Conservation (phyloP, 2,329 filamentous ascomycete genomes). For the Hawksworthiomyces lignivorus region DNA sequence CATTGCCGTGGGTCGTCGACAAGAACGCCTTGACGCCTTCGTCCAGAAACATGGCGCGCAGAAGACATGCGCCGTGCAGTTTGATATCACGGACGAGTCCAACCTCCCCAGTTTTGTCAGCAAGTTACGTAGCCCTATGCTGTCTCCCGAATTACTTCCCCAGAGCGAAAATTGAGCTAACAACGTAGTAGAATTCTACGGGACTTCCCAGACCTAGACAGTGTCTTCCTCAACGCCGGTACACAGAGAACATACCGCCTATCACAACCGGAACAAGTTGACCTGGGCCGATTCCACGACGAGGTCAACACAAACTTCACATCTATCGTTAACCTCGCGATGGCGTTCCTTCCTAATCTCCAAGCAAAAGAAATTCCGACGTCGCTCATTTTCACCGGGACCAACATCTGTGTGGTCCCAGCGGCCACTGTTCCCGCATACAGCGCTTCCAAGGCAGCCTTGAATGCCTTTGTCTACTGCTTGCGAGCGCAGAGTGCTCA, state of each 20-base stretch:
- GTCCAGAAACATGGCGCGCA: too few relatives aligned
- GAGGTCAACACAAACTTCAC: slow-evolving; percentile 35
- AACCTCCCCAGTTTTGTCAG: too few relatives aligned
- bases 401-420: slow-evolving; percentile 32
- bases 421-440: slow-evolving; percentile 29
- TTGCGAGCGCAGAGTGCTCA: slow-evolving; percentile 22
- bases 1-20: too few relatives aligned
- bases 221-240: slow-evolving; percentile 39
- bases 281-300: slow-evolving; percentile 24
- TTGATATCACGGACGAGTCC: too few relatives aligned
- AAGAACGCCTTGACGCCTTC: too few relatives aligned
- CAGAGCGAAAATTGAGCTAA: too few relatives aligned
- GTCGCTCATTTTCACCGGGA: slow-evolving; percentile 26
- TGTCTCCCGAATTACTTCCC: too few relatives aligned
- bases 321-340: slow-evolving; percentile 30
- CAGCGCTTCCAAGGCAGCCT: slow-evolving; percentile 19
- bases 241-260: slow-evolving; percentile 32
- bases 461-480: slow-evolving; percentile 32
- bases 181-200: slow-evolving; percentile 14
- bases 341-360: slow-evolving; percentile 33
- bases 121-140: too few relatives aligned
- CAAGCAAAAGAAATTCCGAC: slow-evolving; percentile 10
- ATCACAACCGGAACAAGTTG: slow-evolving; percentile 29
- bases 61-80: too few relatives aligned
- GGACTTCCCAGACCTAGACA: slow-evolving; percentile 33